Evolutionary conservation across 257 asterid species (phyloP).

Genomic region (Anisodus acutangulus): DNA sequence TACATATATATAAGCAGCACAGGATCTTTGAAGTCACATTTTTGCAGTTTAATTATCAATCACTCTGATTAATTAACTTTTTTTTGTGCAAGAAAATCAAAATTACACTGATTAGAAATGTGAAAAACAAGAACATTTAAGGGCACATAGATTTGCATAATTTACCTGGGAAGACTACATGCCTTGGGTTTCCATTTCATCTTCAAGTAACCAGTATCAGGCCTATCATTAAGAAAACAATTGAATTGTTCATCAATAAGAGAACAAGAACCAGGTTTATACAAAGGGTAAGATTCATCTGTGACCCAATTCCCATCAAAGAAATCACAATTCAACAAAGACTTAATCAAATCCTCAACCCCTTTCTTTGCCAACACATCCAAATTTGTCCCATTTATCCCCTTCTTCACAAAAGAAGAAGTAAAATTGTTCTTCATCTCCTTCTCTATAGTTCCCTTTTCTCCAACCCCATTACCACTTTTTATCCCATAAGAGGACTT

Average conservation of each 20-base stretch:
- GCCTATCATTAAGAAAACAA: constrained; percentile 81
- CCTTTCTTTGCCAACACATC: constrained; percentile 36
- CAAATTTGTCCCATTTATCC: constrained; percentile 37
- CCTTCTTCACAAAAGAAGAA: constrained; percentile 52
- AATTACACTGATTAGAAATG: constrained; percentile 13
- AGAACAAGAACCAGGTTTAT: constrained; percentile 89
- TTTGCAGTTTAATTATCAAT: neutral
- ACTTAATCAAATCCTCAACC: constrained; percentile 55
- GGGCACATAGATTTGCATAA: neutral
- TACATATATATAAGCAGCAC: neutral
- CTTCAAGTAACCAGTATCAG: constrained; percentile 62
- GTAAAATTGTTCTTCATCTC: constrained; percentile 48
- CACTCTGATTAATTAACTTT: neutral
- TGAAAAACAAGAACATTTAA: neutral
- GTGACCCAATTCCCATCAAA: constrained; percentile 92
- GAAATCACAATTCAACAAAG: constrained; percentile 64
- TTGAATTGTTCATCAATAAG: constrained; percentile 92
- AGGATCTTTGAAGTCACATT: neutral
- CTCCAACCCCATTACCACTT: constrained; percentile 40
- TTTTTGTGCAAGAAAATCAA: neutral
- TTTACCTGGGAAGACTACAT: constrained; percentile 84
- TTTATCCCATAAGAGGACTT: constrained; percentile 30
- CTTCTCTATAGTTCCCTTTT: constrained; percentile 45
- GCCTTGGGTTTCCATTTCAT: constrained; percentile 85
- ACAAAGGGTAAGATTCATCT: constrained; percentile 81